A percentile compares a stretch with the other conserved stretches of the same genome.
These are phyloP conservation scores for Amaranthus tricolor DNA, from an alignment of 179 eudicot genomes.

Conservation along the genomic window DNA sequence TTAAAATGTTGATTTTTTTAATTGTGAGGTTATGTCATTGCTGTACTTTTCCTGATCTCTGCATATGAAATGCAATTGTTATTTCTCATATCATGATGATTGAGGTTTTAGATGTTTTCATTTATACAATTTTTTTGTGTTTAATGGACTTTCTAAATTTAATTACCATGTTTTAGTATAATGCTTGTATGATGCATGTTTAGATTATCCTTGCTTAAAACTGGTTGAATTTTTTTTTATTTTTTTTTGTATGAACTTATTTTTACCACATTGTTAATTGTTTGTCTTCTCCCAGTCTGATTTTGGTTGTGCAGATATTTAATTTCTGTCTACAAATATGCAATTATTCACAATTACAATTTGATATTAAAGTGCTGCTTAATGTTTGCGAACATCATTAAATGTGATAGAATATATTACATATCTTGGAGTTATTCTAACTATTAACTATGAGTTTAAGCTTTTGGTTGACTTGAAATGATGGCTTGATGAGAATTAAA, in stretches of 20 bases:
- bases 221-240: background rate
- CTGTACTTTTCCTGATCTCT: background rate
- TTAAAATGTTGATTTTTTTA: background rate
- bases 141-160: background rate
- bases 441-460: no score
- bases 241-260: background rate
- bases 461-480: no score
- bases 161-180: background rate
- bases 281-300: background rate
- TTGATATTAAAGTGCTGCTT: no score
- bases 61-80: background rate
- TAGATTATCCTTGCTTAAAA: background rate
- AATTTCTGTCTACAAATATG: no score
- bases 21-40: constrained; percentile 3
- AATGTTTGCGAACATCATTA: no score
- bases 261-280: background rate
- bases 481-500: no score
- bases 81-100: background rate
- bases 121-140: background rate
- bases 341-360: no score
- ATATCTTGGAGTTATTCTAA: no score
- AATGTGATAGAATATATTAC: no score
- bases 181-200: background rate
- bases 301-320: background rate
- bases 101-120: background rate